Evolutionary conservation across 2,329 filamentous ascomycete species (phyloP).

Genomic region (Cryphonectria carpinicola): DNA sequence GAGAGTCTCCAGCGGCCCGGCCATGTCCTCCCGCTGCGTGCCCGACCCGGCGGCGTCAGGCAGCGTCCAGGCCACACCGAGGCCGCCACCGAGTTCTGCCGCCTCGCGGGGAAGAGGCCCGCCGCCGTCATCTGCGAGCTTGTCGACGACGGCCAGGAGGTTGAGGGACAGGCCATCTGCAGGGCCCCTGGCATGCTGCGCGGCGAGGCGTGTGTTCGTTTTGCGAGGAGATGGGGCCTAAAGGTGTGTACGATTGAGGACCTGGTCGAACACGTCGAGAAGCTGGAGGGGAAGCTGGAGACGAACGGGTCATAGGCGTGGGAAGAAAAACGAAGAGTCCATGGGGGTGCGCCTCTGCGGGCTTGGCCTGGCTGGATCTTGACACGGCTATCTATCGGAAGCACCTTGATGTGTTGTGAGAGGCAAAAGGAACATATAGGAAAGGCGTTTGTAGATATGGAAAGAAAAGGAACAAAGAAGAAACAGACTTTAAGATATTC

Average conservation of each 20-base stretch:
- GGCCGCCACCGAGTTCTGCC: constrained; percentile 88
- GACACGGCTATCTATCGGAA: not conserved
- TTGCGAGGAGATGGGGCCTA: constrained; percentile 86
- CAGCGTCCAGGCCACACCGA: constrained; percentile 87
- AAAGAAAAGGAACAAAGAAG: not conserved
- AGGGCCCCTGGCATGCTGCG: constrained; percentile 84
- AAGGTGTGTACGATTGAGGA: constrained; percentile 96
- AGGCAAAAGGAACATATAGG: not conserved
- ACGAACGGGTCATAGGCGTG: constrained; percentile 44
- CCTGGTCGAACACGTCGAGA: constrained; percentile 78
- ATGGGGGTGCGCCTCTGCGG: not conserved
- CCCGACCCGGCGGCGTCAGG: constrained; percentile 78
- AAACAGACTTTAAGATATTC: constrained; percentile 1
- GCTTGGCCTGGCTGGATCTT: not conserved
- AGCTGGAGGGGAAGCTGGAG: constrained; percentile 66
- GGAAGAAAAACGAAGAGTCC: not conserved
- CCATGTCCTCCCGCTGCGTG: constrained; percentile 85
- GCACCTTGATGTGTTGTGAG: not conserved
- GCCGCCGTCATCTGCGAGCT: constrained; percentile 90
- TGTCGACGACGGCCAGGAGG: constrained; percentile 80
- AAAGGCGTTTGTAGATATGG: not conserved
- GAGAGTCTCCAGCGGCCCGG: constrained; percentile 78
- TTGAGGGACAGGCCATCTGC: constrained; percentile 69
- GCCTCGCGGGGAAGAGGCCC: constrained; percentile 75
- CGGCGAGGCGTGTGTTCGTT: constrained; percentile 82